Evolutionary conservation across 2,329 filamentous ascomycete genomes (phyloP).

Genomic region (Fusarium sp.): DNA sequence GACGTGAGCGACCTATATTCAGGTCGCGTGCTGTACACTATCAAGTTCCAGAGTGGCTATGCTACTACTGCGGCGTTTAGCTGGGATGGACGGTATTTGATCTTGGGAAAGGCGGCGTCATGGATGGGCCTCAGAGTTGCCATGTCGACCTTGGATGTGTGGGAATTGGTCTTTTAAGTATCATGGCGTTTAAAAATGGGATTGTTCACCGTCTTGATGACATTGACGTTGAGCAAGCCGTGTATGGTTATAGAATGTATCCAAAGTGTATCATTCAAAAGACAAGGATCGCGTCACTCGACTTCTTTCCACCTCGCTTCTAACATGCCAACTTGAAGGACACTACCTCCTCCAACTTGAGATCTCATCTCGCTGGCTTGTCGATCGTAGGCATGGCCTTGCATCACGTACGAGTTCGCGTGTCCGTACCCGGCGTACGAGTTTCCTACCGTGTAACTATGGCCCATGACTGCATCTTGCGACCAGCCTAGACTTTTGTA

Average conservation of each 20-base stretch:
- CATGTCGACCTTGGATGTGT: constrained; percentile 45
- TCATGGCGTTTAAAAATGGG: constrained; percentile 19
- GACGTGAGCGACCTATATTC: constrained; percentile 51
- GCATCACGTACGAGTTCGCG: constrained; percentile 45
- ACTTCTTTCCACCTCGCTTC: constrained; percentile 52
- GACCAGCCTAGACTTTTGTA: constrained; percentile 41
- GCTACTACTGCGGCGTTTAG: constrained; percentile 50
- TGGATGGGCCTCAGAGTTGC: constrained; percentile 38
- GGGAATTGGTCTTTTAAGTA: constrained; percentile 44
- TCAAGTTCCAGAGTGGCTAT: constrained; percentile 45
- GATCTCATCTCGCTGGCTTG: constrained; percentile 42
- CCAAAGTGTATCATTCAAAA: background rate
- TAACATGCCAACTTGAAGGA: constrained; percentile 44
- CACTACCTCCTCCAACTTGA: constrained; percentile 10
- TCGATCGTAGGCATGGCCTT: constrained; percentile 48
- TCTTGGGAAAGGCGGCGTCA: constrained; percentile 46
- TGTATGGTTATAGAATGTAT: background rate
- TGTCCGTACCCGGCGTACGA: constrained; percentile 49
- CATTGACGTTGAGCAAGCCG: background rate
- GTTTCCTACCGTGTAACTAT: constrained; percentile 45
- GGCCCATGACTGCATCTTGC: constrained; percentile 28
- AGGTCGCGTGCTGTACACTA: constrained; percentile 50
- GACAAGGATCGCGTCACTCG: constrained; percentile 41
- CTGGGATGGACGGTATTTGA: constrained; percentile 45
- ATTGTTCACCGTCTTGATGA: background rate